Evolutionary conservation across 1,284 basidiomycete species (phyloP), one percentile per base, ranked within the genome.

Genomic region (Vanrija humicola): DNA sequence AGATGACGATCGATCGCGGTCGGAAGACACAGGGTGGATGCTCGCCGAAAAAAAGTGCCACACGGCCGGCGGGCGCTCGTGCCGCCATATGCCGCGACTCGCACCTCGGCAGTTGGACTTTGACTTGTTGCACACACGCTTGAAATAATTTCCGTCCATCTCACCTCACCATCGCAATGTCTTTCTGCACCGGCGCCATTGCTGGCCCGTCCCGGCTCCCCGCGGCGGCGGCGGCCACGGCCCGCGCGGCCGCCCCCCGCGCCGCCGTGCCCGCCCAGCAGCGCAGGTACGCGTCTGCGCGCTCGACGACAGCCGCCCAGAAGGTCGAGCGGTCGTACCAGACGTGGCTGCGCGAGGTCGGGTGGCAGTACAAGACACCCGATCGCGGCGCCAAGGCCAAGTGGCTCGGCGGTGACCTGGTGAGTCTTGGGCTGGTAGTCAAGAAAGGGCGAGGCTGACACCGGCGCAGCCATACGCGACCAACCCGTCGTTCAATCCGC

Each of bases 401-500:
- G 40, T 77, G 75, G 75, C 59, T 77, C 6, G 75, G 74, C 15
- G 69, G 62, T 2, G 44, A 59, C 34, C 60, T 72, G 12, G 74
- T 75, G 50, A 59, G 73, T 74, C 52, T 25, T 23, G 15, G 8
- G 34, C 10, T 29, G 28, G 28, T 21, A 23, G 18, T 8, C 6
- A 6, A 16, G 10, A 25, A 28, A 9, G 14, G 5, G 26, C 54
- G 9, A 16, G 8, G 26, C 54, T 62, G 48, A 64, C 46, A 23
- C 12, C 2, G 9, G 2, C 34, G 6, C 48, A 77, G 75, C 75
- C 75, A 7, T 77, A 67, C 61, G 54, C 66, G 9, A 64, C 64
- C 29, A 77, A 77, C 58, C 75, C 75, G 0, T 62, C 66, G 9
- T 77, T 77, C 64, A 58, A 67, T 40, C 75, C 75, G 19, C 74